Conservation (phyloP, 129 eudicot genomes). For the Saposhnikovia divaricata region DNA sequence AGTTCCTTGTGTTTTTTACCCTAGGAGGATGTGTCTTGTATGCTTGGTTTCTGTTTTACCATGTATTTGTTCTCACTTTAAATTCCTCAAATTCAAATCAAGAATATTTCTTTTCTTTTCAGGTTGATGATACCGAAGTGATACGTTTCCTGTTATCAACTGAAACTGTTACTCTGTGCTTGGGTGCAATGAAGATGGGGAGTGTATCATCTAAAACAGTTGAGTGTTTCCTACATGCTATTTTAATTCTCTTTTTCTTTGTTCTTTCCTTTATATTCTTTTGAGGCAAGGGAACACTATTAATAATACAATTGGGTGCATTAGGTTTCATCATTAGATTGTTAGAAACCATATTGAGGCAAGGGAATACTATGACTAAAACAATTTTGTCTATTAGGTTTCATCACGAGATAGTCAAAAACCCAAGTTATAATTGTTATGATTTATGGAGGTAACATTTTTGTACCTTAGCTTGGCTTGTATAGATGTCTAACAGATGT, state of each 20-base stretch:
- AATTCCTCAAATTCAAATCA: neutral
- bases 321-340: neutral
- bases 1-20: neutral
- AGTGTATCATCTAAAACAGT: slow-evolving; percentile 90
- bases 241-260: slow-evolving; percentile 1
- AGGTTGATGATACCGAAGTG: slow-evolving; percentile 95
- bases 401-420: neutral
- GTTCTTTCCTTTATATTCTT: neutral
- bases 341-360: neutral
- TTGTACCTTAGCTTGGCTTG: slow-evolving; percentile 8
- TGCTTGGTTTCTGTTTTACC: neutral
- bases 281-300: neutral
- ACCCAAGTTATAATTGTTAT: neutral
- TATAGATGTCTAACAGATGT: slow-evolving; percentile 17
- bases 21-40: neutral
- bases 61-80: neutral
- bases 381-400: neutral
- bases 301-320: neutral
- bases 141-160: slow-evolving; percentile 82
- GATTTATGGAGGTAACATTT: neutral
- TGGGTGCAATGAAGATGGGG: slow-evolving; percentile 96
- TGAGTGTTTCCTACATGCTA: slow-evolving; percentile 18
- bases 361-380: neutral
- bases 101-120: slow-evolving; percentile 16
- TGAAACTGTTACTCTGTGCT: slow-evolving; percentile 81